Evolutionary conservation across 2,329 filamentous ascomycete species (phyloP).

Genomic region (Cladosporium sp.): DNA sequence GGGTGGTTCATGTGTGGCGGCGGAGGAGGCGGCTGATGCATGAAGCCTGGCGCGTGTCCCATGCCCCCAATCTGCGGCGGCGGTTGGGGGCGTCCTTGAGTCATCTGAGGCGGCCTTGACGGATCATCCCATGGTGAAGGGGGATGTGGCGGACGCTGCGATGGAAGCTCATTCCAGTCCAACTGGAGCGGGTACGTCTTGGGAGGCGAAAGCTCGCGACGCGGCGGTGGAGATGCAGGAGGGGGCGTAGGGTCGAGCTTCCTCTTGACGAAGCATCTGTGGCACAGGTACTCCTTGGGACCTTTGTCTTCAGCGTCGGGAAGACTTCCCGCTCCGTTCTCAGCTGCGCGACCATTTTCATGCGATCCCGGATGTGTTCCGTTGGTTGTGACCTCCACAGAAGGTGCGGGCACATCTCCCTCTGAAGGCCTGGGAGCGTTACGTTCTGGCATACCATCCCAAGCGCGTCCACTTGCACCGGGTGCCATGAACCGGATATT

Average conservation of each 20-base stretch:
- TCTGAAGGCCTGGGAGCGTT: conserved; percentile 10
- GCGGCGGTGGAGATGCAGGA: conserved; percentile 28
- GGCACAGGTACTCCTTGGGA: conserved; percentile 38
- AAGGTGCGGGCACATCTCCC: neutral
- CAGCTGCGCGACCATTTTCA: neutral
- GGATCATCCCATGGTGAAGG: conserved; percentile 25
- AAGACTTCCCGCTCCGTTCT: neutral
- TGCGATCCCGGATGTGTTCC: neutral
- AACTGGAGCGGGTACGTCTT: conserved; percentile 23
- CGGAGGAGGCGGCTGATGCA: conserved; percentile 16
- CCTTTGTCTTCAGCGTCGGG: conserved; percentile 12
- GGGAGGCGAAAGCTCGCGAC: conserved; percentile 22
- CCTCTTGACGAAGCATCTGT: conserved; percentile 47
- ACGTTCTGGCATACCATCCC: conserved; percentile 29
- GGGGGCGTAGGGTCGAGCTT: conserved; percentile 35
- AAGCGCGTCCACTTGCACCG: conserved; percentile 24
- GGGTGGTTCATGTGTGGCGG: conserved; percentile 15
- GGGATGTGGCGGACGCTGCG: conserved; percentile 10
- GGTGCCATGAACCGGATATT: conserved; percentile 27
- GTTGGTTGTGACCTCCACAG: neutral
- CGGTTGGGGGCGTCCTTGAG: conserved; percentile 15
- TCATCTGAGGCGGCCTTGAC: conserved; percentile 15
- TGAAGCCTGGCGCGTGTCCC: conserved; percentile 10
- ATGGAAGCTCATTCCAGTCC: conserved; percentile 19
- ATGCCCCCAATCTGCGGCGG: conserved; percentile 14